Conservation (phyloP, 345 rosid species). For the Turritis glabra region DNA sequence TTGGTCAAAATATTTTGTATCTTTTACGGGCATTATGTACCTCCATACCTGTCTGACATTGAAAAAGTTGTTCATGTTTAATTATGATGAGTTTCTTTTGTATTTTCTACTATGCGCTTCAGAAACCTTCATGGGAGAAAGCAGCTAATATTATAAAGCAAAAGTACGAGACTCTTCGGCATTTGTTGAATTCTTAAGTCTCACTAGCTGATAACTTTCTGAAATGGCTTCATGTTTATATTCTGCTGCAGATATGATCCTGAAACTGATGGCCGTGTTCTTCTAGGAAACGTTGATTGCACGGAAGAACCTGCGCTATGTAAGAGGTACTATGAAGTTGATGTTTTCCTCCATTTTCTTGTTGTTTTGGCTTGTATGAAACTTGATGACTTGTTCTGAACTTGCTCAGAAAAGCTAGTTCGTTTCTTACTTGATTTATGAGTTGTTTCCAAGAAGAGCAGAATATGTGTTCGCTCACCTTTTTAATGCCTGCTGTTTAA, state of each 20-base stretch:
- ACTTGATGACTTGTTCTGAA: conserved; percentile 18
- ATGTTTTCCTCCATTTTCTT: conserved; percentile 18
- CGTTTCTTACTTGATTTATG: conserved; percentile 1
- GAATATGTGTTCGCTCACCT: background rate
- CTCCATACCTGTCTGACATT: background rate
- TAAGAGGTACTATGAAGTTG: conserved; percentile 57
- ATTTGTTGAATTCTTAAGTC: background rate
- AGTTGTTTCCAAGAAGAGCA: background rate
- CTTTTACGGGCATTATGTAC: background rate
- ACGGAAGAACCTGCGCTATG: conserved; percentile 72
- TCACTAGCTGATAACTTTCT: conserved; percentile 9
- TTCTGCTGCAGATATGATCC: conserved; percentile 76
- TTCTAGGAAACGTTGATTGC: conserved; percentile 89
- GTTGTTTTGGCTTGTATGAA: conserved; percentile 4
- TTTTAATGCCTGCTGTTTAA: background rate
- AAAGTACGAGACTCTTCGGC: conserved; percentile 51
- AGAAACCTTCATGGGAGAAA: conserved; percentile 99
- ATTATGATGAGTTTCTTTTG: conserved; percentile 16
- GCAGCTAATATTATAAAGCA: conserved; percentile 79
- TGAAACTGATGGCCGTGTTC: conserved; percentile 88
- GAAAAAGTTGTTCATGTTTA: conserved; percentile 9
- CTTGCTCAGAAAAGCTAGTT: conserved; percentile 8
- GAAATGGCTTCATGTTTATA: conserved; percentile 10
- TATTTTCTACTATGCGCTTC: conserved; percentile 30
- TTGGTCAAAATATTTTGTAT: conserved; percentile 3